A percentile compares a stretch with the other conserved stretches of the same genome.
These are phyloP conservation scores for Gynandropsis gynandra DNA, from an alignment of 345 rosid genomes.

Conservation along the genomic window DNA sequence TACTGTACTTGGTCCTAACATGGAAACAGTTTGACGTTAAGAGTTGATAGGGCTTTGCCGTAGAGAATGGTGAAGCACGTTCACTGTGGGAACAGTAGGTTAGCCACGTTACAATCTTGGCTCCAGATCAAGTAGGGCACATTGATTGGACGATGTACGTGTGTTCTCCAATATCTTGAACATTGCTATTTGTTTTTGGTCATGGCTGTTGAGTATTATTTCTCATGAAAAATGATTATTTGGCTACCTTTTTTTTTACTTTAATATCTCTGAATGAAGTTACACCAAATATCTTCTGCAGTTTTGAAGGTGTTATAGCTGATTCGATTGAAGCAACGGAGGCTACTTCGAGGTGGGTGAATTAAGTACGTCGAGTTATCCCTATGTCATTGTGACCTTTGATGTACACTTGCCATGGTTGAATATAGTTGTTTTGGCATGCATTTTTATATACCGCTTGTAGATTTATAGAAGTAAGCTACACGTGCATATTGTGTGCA, in stretches of 20 bases:
- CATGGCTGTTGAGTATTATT: slow-evolving; percentile 6
- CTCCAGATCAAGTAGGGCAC: slow-evolving; percentile 38
- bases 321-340: slow-evolving; percentile 83
- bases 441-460: no score
- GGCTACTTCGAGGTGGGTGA: slow-evolving; percentile 63
- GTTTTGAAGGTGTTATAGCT: slow-evolving; percentile 82
- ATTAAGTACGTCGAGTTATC: slow-evolving; percentile 16
- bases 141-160: slow-evolving; percentile 92
- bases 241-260: slow-evolving; percentile 20
- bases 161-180: slow-evolving; percentile 9
- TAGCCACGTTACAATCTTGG: slow-evolving; percentile 44
- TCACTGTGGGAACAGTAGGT: slow-evolving; percentile 61
- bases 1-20: slow-evolving; percentile 2
- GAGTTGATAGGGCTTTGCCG: slow-evolving; percentile 59
- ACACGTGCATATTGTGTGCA: no score
- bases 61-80: slow-evolving; percentile 47
- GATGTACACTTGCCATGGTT: background rate
- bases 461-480: no score
- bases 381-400: background rate
- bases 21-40: slow-evolving; percentile 31
- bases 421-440: no score
- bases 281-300: slow-evolving; percentile 30
- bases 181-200: slow-evolving; percentile 11
- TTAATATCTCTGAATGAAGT: slow-evolving; percentile 24
- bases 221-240: slow-evolving; percentile 17